Conservation (phyloP, 1,139 yeast species). For the Candida dubliniensis region DNA sequence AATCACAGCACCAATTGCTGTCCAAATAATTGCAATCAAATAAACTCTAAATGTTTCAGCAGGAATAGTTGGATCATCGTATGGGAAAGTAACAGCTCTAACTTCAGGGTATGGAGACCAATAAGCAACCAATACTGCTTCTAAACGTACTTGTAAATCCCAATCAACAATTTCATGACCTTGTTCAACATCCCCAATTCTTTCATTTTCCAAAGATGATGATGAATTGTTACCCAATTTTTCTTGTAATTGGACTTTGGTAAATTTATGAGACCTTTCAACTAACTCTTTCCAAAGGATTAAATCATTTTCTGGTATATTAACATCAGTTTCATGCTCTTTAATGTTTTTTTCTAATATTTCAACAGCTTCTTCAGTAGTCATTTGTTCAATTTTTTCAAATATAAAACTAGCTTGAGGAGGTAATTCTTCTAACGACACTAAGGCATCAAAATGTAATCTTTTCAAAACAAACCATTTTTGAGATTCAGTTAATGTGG, state of each 20-base stretch:
- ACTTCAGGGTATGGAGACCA: slow-evolving; percentile 55
- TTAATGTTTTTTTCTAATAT: slow-evolving; percentile 40
- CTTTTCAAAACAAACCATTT: slow-evolving; percentile 28
- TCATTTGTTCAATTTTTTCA: slow-evolving; percentile 36
- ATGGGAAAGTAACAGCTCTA: slow-evolving; percentile 50
- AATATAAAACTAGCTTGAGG: slow-evolving; percentile 35
- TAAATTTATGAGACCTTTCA: not conserved
- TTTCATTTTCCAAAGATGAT: not conserved
- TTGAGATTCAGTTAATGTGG: slow-evolving; percentile 24
- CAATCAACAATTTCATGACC: slow-evolving; percentile 21
- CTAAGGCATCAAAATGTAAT: slow-evolving; percentile 25
- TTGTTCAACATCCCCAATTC: not conserved
- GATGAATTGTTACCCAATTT: not conserved
- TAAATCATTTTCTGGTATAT: slow-evolving; percentile 42
- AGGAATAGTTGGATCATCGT: slow-evolving; percentile 51
- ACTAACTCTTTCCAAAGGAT: slow-evolving; percentile 22
- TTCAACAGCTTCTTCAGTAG: slow-evolving; percentile 40
- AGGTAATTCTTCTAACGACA: slow-evolving; percentile 32
- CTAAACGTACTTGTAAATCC: slow-evolving; percentile 32
- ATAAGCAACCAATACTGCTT: slow-evolving; percentile 49
- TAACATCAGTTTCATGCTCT: slow-evolving; percentile 49
- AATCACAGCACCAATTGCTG: slow-evolving; percentile 49
- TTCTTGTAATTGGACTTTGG: not conserved
- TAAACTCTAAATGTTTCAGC: slow-evolving; percentile 61
- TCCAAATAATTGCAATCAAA: slow-evolving; percentile 52